A percentile compares a stretch with the other conserved stretches of the same genome.
phyloP scores from a whole-genome alignment of 2,329 filamentous ascomycete species.

The Orbilia blumenaviensis region DNA sequence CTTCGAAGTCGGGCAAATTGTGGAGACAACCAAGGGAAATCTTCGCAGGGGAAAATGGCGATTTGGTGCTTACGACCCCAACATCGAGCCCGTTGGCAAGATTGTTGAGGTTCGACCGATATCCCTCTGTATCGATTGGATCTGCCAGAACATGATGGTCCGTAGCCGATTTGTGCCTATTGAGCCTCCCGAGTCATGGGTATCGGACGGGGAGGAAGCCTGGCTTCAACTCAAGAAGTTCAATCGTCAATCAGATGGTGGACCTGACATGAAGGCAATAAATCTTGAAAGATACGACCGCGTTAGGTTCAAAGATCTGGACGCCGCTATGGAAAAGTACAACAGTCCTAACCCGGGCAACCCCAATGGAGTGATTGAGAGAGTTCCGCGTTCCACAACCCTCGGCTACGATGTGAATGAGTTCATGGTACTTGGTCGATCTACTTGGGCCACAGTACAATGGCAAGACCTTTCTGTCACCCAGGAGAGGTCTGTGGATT shows the following conservation, averaged over 20 bases:
- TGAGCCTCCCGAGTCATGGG: slow-evolving; percentile 60
- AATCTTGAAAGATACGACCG: slow-evolving; percentile 60
- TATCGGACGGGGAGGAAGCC: slow-evolving; percentile 61
- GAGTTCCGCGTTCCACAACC: slow-evolving; percentile 64
- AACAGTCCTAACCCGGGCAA: slow-evolving; percentile 58
- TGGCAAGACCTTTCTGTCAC: slow-evolving; percentile 70
- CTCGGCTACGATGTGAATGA: slow-evolving; percentile 70
- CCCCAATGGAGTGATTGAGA: slow-evolving; percentile 62
- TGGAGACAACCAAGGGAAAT: slow-evolving; percentile 66
- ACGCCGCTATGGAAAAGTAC: slow-evolving; percentile 66
- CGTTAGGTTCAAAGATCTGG: slow-evolving; percentile 68
- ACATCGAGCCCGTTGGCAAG: slow-evolving; percentile 65
- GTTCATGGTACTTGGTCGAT: slow-evolving; percentile 65
- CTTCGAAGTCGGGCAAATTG: slow-evolving; percentile 63
- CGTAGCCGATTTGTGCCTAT: slow-evolving; percentile 59
- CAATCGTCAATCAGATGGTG: slow-evolving; percentile 59
- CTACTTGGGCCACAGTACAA: slow-evolving; percentile 66
- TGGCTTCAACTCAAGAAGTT: slow-evolving; percentile 61
- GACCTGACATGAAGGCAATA: slow-evolving; percentile 55
- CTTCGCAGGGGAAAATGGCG: slow-evolving; percentile 67
- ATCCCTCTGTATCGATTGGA: slow-evolving; percentile 66
- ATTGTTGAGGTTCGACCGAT: slow-evolving; percentile 66
- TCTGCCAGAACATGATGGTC: slow-evolving; percentile 63
- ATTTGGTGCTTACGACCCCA: slow-evolving; percentile 66
- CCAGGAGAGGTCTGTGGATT: slow-evolving; percentile 62